phyloP scores from a whole-genome alignment of 164 flowering plant genomes.

The Liriodendron chinense region DNA sequence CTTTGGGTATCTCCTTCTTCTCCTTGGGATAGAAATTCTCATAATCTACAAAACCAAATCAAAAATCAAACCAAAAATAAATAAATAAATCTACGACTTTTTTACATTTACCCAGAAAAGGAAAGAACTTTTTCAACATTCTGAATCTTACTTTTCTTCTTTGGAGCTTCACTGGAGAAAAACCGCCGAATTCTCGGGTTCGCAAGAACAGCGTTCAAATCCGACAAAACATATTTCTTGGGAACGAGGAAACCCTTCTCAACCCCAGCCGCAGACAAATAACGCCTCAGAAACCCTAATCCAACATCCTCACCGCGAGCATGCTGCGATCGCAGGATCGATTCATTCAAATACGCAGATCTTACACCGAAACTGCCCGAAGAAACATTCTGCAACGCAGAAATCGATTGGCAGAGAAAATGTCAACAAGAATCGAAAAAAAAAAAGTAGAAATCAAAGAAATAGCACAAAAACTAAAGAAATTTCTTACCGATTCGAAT shows the following conservation, averaged over 20 bases:
- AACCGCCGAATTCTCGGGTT: conserved; percentile 46
- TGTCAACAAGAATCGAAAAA: background rate
- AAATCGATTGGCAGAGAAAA: background rate
- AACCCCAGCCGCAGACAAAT: conserved; percentile 48
- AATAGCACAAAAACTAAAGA: background rate
- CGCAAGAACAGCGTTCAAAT: conserved; percentile 37
- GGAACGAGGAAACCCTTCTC: conserved; percentile 17
- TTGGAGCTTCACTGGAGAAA: conserved; percentile 67
- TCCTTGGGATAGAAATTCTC: conserved; percentile 79
- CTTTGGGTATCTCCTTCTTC: conserved; percentile 76
- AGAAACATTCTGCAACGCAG: conserved; percentile 13
- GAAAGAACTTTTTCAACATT: background rate
- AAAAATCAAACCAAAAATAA: background rate
- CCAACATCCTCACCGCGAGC: conserved; percentile 20
- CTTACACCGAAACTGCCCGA: conserved; percentile 32
- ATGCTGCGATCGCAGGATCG: conserved; percentile 6
- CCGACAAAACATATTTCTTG: conserved; percentile 21
- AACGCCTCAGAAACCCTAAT: conserved; percentile 53
- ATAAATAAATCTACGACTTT: background rate
- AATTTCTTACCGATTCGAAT: conserved; percentile 23
- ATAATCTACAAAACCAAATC: conserved; percentile 40
- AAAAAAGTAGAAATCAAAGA: conserved; percentile 1
- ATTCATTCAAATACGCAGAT: conserved; percentile 21
- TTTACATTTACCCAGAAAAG: background rate
- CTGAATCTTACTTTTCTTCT: conserved; percentile 65